A percentile compares a stretch with the other conserved stretches of the same genome.
These are phyloP conservation scores for Picea sitchensis DNA, from an alignment of 75 land plant genomes.

Conservation along the genomic window DNA sequence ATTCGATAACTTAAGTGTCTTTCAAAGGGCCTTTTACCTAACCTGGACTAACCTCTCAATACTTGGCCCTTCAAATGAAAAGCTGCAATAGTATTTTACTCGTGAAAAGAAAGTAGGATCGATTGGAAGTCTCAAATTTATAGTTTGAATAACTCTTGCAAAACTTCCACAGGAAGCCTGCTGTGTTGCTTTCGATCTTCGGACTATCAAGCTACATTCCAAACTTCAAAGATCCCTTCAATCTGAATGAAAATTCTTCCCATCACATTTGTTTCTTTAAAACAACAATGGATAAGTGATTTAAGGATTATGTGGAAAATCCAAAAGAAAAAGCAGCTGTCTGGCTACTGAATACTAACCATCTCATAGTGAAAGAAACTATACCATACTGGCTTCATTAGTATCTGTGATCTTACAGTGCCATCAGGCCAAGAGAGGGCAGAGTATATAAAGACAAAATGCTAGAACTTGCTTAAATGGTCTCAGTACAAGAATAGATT, in stretches of 20 bases:
- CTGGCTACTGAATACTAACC: background rate
- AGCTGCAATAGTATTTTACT: background rate
- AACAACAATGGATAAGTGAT: background rate
- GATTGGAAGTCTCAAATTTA: background rate
- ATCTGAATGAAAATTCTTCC: background rate
- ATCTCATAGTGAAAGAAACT: background rate
- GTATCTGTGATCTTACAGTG: background rate
- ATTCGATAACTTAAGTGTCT: background rate
- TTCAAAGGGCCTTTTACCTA: constrained; percentile 1
- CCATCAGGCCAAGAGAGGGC: background rate
- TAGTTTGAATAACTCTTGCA: background rate
- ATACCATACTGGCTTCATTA: too few species aligned
- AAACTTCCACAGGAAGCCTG: background rate
- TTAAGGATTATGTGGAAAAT: too few species aligned
- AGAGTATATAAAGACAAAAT: background rate
- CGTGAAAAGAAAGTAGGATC: background rate
- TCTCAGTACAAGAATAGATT: background rate
- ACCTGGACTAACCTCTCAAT: background rate
- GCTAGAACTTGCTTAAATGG: background rate
- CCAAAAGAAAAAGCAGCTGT: background rate
- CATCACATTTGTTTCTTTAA: background rate
- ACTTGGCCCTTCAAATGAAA: background rate
- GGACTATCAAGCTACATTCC: background rate
- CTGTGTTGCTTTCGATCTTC: background rate
- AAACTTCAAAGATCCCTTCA: background rate